Base-by-base conservation (phyloP, 2,329 filamentous ascomycete genomes). In the Metarhizium brunneum region DNA sequence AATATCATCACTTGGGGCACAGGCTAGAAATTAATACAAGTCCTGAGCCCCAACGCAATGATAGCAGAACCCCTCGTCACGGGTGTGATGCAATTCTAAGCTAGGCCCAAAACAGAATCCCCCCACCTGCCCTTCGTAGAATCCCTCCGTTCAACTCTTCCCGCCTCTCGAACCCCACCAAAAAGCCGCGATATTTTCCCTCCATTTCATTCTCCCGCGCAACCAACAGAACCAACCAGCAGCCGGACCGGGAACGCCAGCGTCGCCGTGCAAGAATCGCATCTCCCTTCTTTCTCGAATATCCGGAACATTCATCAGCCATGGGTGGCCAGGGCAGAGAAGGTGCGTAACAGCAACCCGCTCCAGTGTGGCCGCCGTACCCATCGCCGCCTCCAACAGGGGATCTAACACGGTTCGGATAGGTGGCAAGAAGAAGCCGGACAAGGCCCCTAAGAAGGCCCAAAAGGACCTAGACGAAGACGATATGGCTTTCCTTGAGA, bases 351-450 rank as follows among this genome's bases (percentile, higher is more conserved):
- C 6, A 6, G 4, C 1, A n/a, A 25, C 25, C 35, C 25, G 50
- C 50, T 7, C 6, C 29, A 50, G 20, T 32, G 14, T 29, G 14
- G 20, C 14, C 25, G 45, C 45, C 25, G 20, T 2, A 30, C 0
- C 6, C 10, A 48, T 4, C 2, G 13, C 25, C 25, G 10, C 10
- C 10, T 30, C 16, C 7, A 30, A 13, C 20, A 7, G 14, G 8
- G 45, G 25, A 32, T 25, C 3, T 51, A 43, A 49, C 51, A 6
- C 42, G 16, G 32, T 35, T 42, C 52, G 48, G 25, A n/a, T 60
- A 92, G 88, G 87, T 71, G 88, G 88, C 79, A 92, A 91, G 80
- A 83, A 76, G 64, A 90, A 91, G 82, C 88, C 88, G 7, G 11
- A 14, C 11, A 40, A 40, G 38, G 38, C 38, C 38, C 38, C 38